Evolutionary conservation across 2,329 filamentous ascomycete species (phyloP), one percentile per base, ranked within the genome.

Genomic region (Helotiales sp.): DNA sequence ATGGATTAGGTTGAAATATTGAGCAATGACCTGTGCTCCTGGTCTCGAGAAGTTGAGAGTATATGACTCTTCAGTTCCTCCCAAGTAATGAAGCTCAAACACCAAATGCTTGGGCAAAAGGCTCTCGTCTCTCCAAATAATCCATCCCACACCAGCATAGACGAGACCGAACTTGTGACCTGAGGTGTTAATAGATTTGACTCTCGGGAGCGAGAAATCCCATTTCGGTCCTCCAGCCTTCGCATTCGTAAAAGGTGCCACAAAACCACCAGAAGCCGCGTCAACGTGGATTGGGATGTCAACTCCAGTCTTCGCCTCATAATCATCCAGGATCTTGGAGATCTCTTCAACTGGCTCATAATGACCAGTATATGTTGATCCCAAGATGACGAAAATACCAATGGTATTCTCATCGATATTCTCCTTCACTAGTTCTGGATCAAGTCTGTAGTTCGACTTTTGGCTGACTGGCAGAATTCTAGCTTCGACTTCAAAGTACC

Each of bases 321-420:
- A 86, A 42, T 82, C 77, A 61, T 89, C 85, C 2, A 91, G 75
- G 12, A 90, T 80, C 17, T 84, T 78, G 19, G 81, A 83, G 19
- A 91, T 81, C 66, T 86, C 83, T 69, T 89, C 83, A 0, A 90
- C 86, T 0, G 87, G 86, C 71, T 90, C 87, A 61, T 86, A 90
- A 67, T 90, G 86, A 0, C 88, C 87, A 0, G 88, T 91, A 64
- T 90, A 91, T 0, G 88, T 91, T 51, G 81, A 86, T 2, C 88
- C 87, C 5, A 91, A 67, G 53, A 90, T 90, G 0, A 88, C 84
- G 66, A 89, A 90, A 0, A 91, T 76, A n/a, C 88, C 88, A 64
- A 91, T 90, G 0, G 88, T 91, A 64, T 90, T 90, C 72, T 90
- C 87, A 60, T 91, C 87, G 31, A 90, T 79, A 61, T 87, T 87